Evolutionary conservation across 116 monocot species (phyloP), one percentile per base, ranked within the genome.

Genomic region (Papilionanthe hybrid): DNA sequence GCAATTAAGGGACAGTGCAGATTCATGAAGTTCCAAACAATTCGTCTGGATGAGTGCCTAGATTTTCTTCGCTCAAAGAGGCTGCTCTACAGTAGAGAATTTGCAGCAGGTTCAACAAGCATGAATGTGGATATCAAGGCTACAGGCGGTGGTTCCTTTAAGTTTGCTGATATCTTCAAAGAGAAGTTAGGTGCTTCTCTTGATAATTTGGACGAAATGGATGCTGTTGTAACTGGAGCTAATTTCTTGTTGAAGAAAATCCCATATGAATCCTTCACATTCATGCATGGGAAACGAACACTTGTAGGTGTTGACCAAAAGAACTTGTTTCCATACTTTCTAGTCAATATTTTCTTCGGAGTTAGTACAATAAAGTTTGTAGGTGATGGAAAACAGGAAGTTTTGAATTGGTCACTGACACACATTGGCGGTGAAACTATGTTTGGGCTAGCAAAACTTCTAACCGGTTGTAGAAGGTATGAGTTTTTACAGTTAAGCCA

Each of bases 381-480:
- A 92, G 92, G 92, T 92, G 25, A 85, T 83, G 68, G 92, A 87
- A 78, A 58, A 81, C 63, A 87, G 79, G 48, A 92, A 85, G 37
- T n/a, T 92, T 82, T 87, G 87, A 92, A 84, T 78, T 89, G 82
- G 89, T 92, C 78, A 92, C 89, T 23, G 92, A 92, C 92, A 55
- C 92, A 92, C 72, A 87, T 92, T 67, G 92, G 92, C 78, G 92
- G 89, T 63, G 92, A 89, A 78, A 92, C 92, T 18, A 92, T 92
- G 75, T 92, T 92, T 79, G 92, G 92, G 66, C 57, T 92, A 58
- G 92, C 92, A 76, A 92, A 92, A 79, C 92, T 92, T 80, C 84
- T 92, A 80, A 92, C 92, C 55, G 92, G 92, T 56, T 92, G 92
- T 75, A 82, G 3, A 47, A 89, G 89, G 92, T 91, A 92, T 72